Evolutionary conservation across 73 alveolate genomes (phyloP).

Genomic region (Tetrahymena borealis): DNA sequence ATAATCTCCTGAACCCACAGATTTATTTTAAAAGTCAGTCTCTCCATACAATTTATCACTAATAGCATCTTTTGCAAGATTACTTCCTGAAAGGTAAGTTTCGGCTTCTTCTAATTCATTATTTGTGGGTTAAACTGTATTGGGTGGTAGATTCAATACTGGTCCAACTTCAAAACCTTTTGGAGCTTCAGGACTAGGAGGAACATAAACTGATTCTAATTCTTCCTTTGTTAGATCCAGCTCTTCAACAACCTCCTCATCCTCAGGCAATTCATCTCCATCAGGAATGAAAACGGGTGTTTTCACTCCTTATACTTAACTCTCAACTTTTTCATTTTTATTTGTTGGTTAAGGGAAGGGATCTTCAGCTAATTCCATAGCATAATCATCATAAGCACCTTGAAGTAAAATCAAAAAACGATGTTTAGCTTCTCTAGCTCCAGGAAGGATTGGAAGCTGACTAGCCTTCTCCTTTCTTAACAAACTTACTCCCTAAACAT

Average conservation of each 20-base stretch:
- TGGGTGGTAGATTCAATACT: background rate
- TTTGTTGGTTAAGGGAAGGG: background rate
- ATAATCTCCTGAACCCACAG: background rate
- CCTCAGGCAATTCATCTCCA: background rate
- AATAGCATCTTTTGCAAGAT: background rate
- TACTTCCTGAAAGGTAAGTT: background rate
- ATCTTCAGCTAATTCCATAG: background rate
- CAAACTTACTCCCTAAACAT: background rate
- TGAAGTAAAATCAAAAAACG: background rate
- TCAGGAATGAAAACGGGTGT: background rate
- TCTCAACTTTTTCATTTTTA: background rate
- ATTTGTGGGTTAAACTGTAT: background rate
- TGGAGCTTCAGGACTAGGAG: too few relatives aligned
- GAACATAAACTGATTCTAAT: too few relatives aligned
- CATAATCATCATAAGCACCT: background rate
- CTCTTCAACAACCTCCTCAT: too few relatives aligned
- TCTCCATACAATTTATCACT: background rate
- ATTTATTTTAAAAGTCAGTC: background rate
- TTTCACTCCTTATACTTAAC: background rate
- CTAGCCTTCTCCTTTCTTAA: background rate
- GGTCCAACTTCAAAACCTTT: too few relatives aligned
- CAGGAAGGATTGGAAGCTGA: background rate
- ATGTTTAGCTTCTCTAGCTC: background rate
- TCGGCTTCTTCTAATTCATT: background rate
- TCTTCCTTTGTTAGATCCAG: too few relatives aligned